These are phyloP conservation scores for Metarhizium brunneum DNA, from an alignment of 2,329 filamentous ascomycete species.

Conservation along the genomic window DNA sequence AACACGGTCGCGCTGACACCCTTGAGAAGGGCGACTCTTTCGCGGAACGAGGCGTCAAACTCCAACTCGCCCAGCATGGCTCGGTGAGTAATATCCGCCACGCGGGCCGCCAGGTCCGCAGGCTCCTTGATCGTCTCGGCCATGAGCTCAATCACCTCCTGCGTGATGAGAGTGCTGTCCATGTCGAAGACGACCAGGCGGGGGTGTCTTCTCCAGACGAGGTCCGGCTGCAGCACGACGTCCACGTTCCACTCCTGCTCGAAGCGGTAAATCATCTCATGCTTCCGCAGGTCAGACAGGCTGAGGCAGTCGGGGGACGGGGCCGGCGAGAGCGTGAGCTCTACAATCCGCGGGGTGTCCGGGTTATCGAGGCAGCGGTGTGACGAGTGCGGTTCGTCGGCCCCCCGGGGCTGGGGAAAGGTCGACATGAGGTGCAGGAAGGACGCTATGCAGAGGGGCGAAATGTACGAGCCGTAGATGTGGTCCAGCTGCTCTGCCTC, in stretches of 20 bases:
- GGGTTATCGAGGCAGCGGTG: constrained; percentile 56
- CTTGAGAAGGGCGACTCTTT: constrained; percentile 70
- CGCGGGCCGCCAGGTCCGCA: constrained; percentile 66
- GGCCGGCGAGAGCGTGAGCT: constrained; percentile 53
- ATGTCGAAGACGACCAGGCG: constrained; percentile 94
- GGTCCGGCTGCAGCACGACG: constrained; percentile 66
- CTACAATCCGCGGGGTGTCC: constrained; percentile 53
- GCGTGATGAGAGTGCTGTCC: constrained; percentile 94
- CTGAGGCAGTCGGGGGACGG: constrained; percentile 54
- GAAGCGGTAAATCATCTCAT: constrained; percentile 75
- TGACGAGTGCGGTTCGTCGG: constrained; percentile 46
- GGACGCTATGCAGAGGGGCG: constrained; percentile 54
- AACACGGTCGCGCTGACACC: constrained; percentile 75
- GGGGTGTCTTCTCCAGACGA: constrained; percentile 67
- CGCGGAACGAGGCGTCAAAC: constrained; percentile 75
- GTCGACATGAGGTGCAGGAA: constrained; percentile 58
- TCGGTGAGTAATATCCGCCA: constrained; percentile 81
- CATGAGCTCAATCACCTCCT: constrained; percentile 95
- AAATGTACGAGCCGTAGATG: constrained; percentile 57
- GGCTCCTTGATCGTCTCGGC: constrained; percentile 65
- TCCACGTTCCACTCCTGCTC: constrained; percentile 87
- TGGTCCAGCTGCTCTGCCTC: constrained; percentile 51
- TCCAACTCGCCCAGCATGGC: constrained; percentile 96
- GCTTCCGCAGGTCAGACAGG: constrained; percentile 62
- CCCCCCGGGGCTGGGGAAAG: constrained; percentile 45